A percentile compares a stretch with the other conserved stretches of the same genome.
Conservation (phyloP, 805 yeast species). For the Candida qinlingensis region DNA sequence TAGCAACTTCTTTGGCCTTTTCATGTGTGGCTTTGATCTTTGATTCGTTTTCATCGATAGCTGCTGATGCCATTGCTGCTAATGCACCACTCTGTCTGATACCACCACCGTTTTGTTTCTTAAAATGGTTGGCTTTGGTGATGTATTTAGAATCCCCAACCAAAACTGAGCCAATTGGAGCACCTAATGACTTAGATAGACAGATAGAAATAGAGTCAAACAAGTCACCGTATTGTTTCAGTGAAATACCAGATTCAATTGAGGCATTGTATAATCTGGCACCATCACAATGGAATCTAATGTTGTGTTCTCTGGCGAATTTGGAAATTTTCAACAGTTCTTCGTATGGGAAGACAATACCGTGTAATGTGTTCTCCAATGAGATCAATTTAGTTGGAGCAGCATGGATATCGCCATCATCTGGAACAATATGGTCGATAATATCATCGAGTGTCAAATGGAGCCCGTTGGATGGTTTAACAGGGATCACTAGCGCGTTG, state of each 20-base stretch:
- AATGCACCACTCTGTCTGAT: slow-evolving; percentile 83
- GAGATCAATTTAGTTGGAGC: slow-evolving; percentile 87
- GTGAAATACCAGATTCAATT: slow-evolving; percentile 48
- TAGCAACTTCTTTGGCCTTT: slow-evolving; percentile 46
- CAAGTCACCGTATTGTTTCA: slow-evolving; percentile 63
- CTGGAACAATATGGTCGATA: slow-evolving; percentile 50
- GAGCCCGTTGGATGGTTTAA: slow-evolving; percentile 68
- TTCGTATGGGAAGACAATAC: slow-evolving; percentile 72
- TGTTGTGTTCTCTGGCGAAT: slow-evolving; percentile 57
- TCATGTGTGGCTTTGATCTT: slow-evolving; percentile 42
- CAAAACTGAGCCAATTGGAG: slow-evolving; percentile 87
- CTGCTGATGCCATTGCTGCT: slow-evolving; percentile 71
- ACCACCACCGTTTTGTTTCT: slow-evolving; percentile 93
- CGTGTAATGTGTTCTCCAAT: slow-evolving; percentile 85
- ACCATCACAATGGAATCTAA: slow-evolving; percentile 82
- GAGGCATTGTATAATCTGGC: slow-evolving; percentile 94
- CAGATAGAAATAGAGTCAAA: slow-evolving; percentile 89
- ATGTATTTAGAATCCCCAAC: slow-evolving; percentile 63
- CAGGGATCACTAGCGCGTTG: slow-evolving; percentile 88
- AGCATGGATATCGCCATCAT: slow-evolving; percentile 78
- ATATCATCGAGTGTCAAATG: slow-evolving; percentile 81
- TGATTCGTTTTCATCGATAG: slow-evolving; percentile 64
- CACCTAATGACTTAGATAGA: slow-evolving; percentile 85
- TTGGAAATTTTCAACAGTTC: slow-evolving; percentile 66
- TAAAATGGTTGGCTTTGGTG: slow-evolving; percentile 73